Evolutionary conservation across 2,329 filamentous ascomycete genomes (phyloP).

Genomic region (Penicillium verrucosum): DNA sequence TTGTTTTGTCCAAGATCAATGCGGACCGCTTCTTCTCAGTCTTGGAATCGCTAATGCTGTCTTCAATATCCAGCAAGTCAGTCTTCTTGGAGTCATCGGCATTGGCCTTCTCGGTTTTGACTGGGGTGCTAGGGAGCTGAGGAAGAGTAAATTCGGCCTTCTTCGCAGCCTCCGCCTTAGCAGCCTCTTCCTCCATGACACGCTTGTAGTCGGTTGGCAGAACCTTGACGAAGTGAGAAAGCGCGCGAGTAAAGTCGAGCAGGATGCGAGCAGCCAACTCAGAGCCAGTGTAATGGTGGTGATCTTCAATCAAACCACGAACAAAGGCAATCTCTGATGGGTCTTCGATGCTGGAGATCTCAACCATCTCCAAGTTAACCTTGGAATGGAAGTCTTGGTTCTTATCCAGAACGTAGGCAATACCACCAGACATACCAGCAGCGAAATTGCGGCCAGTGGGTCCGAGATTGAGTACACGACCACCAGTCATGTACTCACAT

Average conservation of each 20-base stretch:
- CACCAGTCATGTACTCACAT: constrained; percentile 99
- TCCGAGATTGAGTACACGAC: constrained; percentile 81
- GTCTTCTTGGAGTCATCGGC: constrained; percentile 64
- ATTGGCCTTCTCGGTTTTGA: constrained; percentile 54
- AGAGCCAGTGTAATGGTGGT: constrained; percentile 96
- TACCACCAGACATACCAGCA: constrained; percentile 97
- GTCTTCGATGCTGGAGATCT: constrained; percentile 78
- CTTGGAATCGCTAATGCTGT: constrained; percentile 78
- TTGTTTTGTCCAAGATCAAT: constrained; percentile 93
- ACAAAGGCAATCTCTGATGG: constrained; percentile 85
- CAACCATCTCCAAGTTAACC: constrained; percentile 97
- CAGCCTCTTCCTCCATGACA: constrained; percentile 78
- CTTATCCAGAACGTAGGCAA: constrained; percentile 89
- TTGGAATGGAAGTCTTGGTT: constrained; percentile 86
- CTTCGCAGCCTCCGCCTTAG: constrained; percentile 80
- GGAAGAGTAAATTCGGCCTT: constrained; percentile 79
- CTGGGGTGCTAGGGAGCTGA: constrained; percentile 60
- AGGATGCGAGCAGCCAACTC: constrained; percentile 90
- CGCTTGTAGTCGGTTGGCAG: constrained; percentile 95
- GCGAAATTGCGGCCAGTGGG: constrained; percentile 94
- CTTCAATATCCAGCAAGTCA: constrained; percentile 81
- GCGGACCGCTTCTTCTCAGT: constrained; percentile 87
- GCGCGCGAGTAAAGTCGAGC: constrained; percentile 89
- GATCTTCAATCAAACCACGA: constrained; percentile 88
- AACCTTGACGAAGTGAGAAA: constrained; percentile 89